These are phyloP conservation scores for Sutorius australiensis DNA, from an alignment of 768 basidiomycete genomes.

Conservation along the genomic window DNA sequence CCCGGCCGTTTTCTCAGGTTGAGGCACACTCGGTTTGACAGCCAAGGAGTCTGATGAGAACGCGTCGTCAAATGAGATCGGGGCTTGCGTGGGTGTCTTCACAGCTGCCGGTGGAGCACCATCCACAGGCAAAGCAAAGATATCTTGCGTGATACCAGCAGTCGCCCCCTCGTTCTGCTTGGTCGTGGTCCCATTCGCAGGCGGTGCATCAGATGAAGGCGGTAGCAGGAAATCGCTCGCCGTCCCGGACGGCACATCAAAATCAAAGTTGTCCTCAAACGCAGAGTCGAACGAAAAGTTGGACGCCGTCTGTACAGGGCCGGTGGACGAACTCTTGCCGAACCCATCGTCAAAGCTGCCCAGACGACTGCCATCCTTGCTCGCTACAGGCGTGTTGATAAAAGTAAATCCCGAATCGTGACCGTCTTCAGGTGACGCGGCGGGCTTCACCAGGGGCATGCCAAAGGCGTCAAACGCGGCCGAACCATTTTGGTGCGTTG, in stretches of 20 bases:
- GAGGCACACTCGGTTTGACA: constrained; percentile 1
- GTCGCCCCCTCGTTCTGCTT: constrained; percentile 1
- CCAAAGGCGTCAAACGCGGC: constrained; percentile 41
- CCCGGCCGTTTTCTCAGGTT: constrained; percentile 13
- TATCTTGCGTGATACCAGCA: constrained; percentile 10
- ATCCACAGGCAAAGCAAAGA: constrained; percentile 14
- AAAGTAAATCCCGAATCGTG: constrained; percentile 22
- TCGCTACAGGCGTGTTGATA: constrained; percentile 12
- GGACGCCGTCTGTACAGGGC: constrained; percentile 30
- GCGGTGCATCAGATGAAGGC: constrained; percentile 16
- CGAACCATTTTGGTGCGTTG: constrained; percentile 12
- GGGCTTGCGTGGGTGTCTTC: constrained; percentile 16
- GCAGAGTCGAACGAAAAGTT: constrained; percentile 62
- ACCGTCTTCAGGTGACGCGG: constrained; percentile 14
- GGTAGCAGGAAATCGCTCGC: constrained; percentile 28
- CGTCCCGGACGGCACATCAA: constrained; percentile 38
- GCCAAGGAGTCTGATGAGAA: constrained; percentile 35
- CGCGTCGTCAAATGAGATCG: constrained; percentile 45
- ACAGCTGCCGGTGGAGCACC: constrained; percentile 5
- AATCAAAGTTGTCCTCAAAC: constrained; percentile 69
- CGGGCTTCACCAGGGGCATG: constrained; percentile 23
- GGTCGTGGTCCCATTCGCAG: constrained; percentile 27
- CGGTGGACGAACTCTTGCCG: constrained; percentile 45
- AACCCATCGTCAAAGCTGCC: constrained; percentile 77
- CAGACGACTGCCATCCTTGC: constrained; percentile 28